phyloP scores from a whole-genome alignment of 345 rosid genomes.

The Hibiscus trionum region DNA sequence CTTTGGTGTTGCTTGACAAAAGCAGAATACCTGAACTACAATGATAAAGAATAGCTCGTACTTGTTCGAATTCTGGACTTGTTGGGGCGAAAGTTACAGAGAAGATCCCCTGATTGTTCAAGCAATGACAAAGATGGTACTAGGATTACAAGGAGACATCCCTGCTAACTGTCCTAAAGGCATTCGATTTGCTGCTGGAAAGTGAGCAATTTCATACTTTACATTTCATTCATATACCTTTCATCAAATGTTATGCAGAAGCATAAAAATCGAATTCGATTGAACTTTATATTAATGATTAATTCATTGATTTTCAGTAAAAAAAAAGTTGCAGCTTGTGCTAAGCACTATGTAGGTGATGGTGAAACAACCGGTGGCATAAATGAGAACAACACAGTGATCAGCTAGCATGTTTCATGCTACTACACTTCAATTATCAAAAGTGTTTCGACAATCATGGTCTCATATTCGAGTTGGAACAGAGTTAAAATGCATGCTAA shows the following conservation, averaged over 20 bases:
- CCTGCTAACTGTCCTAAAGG: conserved; percentile 35
- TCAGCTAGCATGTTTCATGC: conserved; percentile 52
- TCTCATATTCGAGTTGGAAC: neutral
- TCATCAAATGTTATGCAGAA: too few relatives aligned
- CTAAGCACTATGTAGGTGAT: conserved; percentile 85
- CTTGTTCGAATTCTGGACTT: conserved; percentile 29
- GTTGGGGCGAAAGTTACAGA: conserved; percentile 9
- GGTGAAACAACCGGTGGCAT: conserved; percentile 75
- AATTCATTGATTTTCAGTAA: neutral
- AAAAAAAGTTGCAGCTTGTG: conserved; percentile 76
- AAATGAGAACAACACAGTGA: conserved; percentile 58
- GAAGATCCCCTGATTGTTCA: conserved; percentile 21
- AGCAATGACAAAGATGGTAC: conserved; percentile 29
- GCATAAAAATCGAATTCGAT: neutral
- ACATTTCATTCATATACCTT: neutral
- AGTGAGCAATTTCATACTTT: conserved; percentile 16
- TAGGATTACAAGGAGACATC: conserved; percentile 39
- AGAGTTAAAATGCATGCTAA: conserved; percentile 63
- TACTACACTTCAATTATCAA: conserved; percentile 16
- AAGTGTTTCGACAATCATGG: neutral
- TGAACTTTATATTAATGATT: neutral
- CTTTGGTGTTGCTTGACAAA: neutral
- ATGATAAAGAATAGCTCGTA: conserved; percentile 30
- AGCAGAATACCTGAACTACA: conserved; percentile 28
- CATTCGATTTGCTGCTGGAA: conserved; percentile 32